Conservation (phyloP, 306 rosid genomes). For the Cicer pinnatifidum region DNA sequence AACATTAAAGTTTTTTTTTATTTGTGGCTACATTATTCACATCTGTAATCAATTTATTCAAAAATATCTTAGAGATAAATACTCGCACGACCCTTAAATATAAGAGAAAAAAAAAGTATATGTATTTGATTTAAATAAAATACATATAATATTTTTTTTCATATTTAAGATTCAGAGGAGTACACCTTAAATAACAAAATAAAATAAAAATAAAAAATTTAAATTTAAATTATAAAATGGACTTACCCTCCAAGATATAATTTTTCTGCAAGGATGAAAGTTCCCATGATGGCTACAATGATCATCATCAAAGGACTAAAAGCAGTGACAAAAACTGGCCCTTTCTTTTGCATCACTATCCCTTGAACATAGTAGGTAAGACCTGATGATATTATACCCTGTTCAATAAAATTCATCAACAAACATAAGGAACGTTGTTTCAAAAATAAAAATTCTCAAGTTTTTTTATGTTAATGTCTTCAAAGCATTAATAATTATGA, state of each 20-base stretch:
- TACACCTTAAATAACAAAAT: neutral
- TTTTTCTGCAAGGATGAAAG: constrained; percentile 82
- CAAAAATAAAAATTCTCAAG: too few relatives aligned
- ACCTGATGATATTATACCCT: constrained; percentile 80
- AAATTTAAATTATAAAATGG: neutral
- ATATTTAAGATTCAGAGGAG: too few relatives aligned
- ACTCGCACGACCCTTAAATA: too few relatives aligned
- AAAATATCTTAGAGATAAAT: neutral
- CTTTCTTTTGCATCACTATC: constrained; percentile 75
- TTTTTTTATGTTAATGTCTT: too few relatives aligned
- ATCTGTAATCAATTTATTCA: neutral
- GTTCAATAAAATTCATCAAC: constrained; percentile 1
- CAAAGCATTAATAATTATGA: neutral
- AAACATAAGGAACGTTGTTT: neutral
- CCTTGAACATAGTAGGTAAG: constrained; percentile 84
- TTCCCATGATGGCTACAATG: constrained; percentile 82
- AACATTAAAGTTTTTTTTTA: constrained; percentile 9
- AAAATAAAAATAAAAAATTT: neutral
- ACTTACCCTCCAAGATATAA: constrained; percentile 83
- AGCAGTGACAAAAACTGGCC: constrained; percentile 95
- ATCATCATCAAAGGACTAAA: constrained; percentile 97
- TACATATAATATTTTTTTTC: too few relatives aligned
- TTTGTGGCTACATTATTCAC: constrained; percentile 14
- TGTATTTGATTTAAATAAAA: too few relatives aligned
- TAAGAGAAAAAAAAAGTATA: too few relatives aligned